phyloP scores from a whole-genome alignment of 208 protist genomes.

The Angomonas ambiguus region DNA sequence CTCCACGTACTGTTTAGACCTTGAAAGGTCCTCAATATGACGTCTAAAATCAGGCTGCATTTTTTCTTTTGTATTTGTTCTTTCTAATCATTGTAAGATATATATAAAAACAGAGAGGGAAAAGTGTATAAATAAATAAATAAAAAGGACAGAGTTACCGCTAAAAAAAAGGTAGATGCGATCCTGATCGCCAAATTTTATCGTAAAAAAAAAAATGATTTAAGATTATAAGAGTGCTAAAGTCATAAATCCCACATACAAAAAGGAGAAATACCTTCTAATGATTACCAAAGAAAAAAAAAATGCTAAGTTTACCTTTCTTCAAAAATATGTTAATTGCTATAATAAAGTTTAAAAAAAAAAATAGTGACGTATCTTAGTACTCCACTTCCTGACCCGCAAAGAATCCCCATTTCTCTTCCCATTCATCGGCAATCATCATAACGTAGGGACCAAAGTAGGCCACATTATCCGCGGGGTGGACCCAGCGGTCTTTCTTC shows the following conservation, averaged over 20 bases:
- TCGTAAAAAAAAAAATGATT: too few relatives aligned
- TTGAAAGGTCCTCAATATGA: not conserved
- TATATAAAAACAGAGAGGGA: constrained; percentile 1
- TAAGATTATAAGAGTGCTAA: constrained; percentile 9
- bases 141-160: not conserved
- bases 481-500: constrained; percentile 86
- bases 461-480: constrained; percentile 86
- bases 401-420: constrained; percentile 93
- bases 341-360: constrained; percentile 3
- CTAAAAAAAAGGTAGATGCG: not conserved
- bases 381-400: constrained; percentile 88
- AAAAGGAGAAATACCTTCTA: constrained; percentile 18
- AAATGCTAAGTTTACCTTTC: constrained; percentile 5
- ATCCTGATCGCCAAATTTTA: too few relatives aligned
- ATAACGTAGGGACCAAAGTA: constrained; percentile 90
- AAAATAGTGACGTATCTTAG: constrained; percentile 30
- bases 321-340: not conserved
- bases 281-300: constrained; percentile 11
- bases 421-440: constrained; percentile 91
- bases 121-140: not conserved
- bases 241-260: constrained; percentile 7
- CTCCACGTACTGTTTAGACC: not conserved
- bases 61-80: constrained; percentile 6
- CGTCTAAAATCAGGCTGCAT: not conserved
- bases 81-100: too few relatives aligned